Evolutionary conservation across 2,329 filamentous ascomycete species (phyloP), one percentile per base, ranked within the genome.

Genomic region (Botryotinia narcissicola): DNA sequence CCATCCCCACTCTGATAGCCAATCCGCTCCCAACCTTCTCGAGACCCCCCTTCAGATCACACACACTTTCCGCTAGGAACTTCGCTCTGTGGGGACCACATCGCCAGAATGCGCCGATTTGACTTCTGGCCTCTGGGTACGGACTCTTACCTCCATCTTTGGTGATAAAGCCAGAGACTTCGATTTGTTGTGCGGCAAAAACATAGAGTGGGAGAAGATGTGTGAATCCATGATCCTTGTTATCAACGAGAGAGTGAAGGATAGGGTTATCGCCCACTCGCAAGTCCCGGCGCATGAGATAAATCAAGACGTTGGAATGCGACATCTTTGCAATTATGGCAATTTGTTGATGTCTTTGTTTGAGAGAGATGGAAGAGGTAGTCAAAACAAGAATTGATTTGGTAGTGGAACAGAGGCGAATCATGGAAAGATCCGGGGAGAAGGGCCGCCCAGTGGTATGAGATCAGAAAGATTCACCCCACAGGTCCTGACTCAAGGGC

Each of bases 221-320:
- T 1, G 91, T 92, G 78, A 87, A 90, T 6, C 84, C 85, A 79
- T 89, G 86, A 35, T 85, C 82, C 79, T 75, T 84, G 77, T 32
- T 81, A 76, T 83, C 88, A 74, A 83, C 83, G 68, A 87, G 84
- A 78, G 82, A 86, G 79, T 93, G 86, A 32, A 95, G 86, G 60
- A 94, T 86, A 0, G 92, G 92, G 78, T 95, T 95, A 82, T 95
- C 93, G 42, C 88, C 85, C 40, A 92, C 84, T 74, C 93, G 90
- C 32, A 94, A 85, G 80, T 95, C 93, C 77, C 90, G 89, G 62
- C 92, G 89, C 51, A 95, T 82, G 35, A 95, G 81, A 79, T 94
- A 94, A 72, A 95, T 85, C 70, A 94, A 83, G 37, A 93, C 85
- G 46, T 86, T 88, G 18, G 79, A 61, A 82, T 83, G 8, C 77